A percentile compares a stretch with the other conserved stretches of the same genome.
Evolutionary conservation across 1,284 basidiomycete species (phyloP).

Genomic region (Spongiforma sp.): DNA sequence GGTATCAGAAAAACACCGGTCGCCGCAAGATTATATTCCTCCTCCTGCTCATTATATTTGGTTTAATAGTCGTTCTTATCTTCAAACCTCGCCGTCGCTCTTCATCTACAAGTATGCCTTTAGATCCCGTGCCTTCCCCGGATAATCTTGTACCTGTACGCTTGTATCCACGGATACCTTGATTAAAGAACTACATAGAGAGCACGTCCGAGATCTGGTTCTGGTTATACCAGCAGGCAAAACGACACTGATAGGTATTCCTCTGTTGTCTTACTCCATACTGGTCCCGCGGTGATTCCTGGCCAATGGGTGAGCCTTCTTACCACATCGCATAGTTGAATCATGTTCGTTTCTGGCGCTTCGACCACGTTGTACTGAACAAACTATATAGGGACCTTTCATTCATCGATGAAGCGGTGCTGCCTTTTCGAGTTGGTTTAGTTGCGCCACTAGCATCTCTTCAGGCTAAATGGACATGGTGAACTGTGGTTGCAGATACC

Average conservation of each 20-base stretch:
- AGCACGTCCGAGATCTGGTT: slow-evolving; percentile 13
- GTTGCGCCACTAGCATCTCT: slow-evolving; percentile 3
- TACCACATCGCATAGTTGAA: slow-evolving; percentile 4
- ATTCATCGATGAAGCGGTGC: slow-evolving; percentile 28
- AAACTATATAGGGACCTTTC: slow-evolving; percentile 7
- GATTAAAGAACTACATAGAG: slow-evolving; percentile 29
- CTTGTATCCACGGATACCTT: slow-evolving; percentile 41
- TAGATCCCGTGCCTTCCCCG: slow-evolving; percentile 21
- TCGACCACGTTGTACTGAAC: slow-evolving; percentile 13
- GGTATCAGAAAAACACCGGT: slow-evolving; percentile 93
- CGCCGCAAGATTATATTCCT: slow-evolving; percentile 93
- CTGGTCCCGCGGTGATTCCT: slow-evolving; percentile 11
- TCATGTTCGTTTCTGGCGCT: slow-evolving; percentile 8
- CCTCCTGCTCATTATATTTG: slow-evolving; percentile 88
- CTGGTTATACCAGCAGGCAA: slow-evolving; percentile 6
- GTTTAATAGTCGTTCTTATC: slow-evolving; percentile 79
- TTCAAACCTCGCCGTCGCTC: slow-evolving; percentile 73
- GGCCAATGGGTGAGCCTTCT: slow-evolving; percentile 21
- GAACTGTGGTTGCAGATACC: not conserved
- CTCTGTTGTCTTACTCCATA: slow-evolving; percentile 10
- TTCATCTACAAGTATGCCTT: slow-evolving; percentile 28
- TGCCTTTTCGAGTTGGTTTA: slow-evolving; percentile 18
- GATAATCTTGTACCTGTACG: slow-evolving; percentile 38
- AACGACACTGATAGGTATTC: slow-evolving; percentile 5
- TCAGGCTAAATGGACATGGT: slow-evolving; percentile 2